Conservation (phyloP, 2,329 filamentous ascomycete genomes). For the Beauveria caledonica region DNA sequence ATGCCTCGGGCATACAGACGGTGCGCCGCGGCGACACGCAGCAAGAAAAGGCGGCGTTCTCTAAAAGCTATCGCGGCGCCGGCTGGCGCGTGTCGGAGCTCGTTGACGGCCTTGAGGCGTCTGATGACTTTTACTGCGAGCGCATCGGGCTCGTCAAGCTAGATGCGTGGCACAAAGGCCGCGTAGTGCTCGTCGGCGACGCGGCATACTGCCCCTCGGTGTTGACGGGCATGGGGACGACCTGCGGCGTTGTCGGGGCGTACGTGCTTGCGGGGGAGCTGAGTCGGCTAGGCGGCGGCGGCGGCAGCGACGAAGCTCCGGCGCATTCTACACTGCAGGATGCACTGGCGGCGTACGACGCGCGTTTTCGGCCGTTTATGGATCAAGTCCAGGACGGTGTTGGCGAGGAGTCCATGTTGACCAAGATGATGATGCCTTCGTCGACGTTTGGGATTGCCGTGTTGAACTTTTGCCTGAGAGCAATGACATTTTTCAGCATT, state of each 20-base stretch:
- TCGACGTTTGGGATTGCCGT: conserved; percentile 2
- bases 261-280: conserved; percentile 52
- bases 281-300: conserved; percentile 19
- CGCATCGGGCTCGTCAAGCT: conserved; percentile 37
- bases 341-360: conserved; percentile 36
- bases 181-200: conserved; percentile 46
- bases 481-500: conserved; percentile 8
- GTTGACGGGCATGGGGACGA: conserved; percentile 44
- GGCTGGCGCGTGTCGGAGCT: conserved; percentile 35
- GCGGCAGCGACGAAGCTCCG: background rate
- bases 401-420: background rate
- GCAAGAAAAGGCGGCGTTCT: conserved; percentile 31
- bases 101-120: conserved; percentile 31
- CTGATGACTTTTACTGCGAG: conserved; percentile 39
- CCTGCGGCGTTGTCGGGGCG: conserved; percentile 37
- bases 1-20: background rate
- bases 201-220: conserved; percentile 42
- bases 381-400: conserved; percentile 23
- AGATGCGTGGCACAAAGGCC: conserved; percentile 34
- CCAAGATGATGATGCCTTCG: conserved; percentile 5
- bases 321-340: conserved; percentile 14
- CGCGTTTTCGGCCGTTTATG: conserved; percentile 36
- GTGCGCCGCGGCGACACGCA: conserved; percentile 23
- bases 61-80: conserved; percentile 31
- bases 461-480: background rate